phyloP scores from a whole-genome alignment of 2,329 filamentous ascomycete genomes.

The Fusarium lateritium region DNA sequence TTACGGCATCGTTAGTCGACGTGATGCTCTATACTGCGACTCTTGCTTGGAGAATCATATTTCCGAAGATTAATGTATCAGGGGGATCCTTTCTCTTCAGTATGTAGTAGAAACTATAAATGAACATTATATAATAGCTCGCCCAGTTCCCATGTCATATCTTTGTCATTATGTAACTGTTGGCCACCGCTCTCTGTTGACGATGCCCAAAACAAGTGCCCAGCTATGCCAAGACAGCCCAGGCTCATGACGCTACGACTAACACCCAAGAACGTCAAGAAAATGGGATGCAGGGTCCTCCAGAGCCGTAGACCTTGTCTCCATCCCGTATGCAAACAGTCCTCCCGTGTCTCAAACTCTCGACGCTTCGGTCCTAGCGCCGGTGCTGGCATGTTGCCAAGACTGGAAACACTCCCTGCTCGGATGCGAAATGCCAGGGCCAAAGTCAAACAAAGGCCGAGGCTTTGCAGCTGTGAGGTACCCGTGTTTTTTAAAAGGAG shows the following conservation, averaged over 20 bases:
- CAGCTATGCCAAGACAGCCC: constrained; percentile 10
- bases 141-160: not conserved
- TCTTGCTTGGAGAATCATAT: constrained; percentile 6
- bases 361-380: constrained; percentile 20
- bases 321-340: not conserved
- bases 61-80: not conserved
- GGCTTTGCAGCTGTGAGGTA: not conserved
- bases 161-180: not conserved
- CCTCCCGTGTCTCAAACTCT: not conserved
- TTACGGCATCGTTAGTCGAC: not conserved
- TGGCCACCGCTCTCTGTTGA: not conserved
- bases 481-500: not conserved
- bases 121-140: not conserved
- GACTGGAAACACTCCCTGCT: not conserved
- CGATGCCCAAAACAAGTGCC: accelerated
- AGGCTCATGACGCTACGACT: not conserved
- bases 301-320: not conserved
- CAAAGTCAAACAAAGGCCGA: not conserved
- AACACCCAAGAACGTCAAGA: not conserved
- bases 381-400: constrained; percentile 20
- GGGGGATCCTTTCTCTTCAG: not conserved
- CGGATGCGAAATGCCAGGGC: constrained; percentile 1
- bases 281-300: too few relatives aligned
- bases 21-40: not conserved
- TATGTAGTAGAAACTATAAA: not conserved